These are phyloP conservation scores for Wickerhamiella dianesei DNA, from an alignment of 805 yeast species.

Conservation along the genomic window DNA sequence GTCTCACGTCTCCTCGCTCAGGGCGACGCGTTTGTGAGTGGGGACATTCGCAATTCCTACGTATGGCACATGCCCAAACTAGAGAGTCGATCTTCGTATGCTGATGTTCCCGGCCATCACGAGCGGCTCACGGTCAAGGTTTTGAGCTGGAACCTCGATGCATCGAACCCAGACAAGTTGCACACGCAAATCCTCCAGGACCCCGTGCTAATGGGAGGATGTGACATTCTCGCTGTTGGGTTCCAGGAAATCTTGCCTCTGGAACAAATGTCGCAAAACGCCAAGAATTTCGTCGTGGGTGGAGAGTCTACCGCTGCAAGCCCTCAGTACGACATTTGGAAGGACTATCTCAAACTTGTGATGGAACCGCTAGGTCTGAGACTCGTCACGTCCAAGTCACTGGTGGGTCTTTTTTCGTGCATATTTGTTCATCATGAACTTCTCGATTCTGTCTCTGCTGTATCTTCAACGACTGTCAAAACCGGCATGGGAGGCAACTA, in stretches of 20 bases:
- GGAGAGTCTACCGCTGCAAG: slow-evolving; percentile 29
- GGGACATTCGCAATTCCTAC: slow-evolving; percentile 11
- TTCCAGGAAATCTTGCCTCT: slow-evolving; percentile 83
- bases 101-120: slow-evolving; percentile 14
- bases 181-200: slow-evolving; percentile 16
- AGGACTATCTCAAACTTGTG: slow-evolving; percentile 18
- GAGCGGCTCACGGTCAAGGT: slow-evolving; percentile 20
- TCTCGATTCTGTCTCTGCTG: slow-evolving; percentile 38
- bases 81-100: slow-evolving; percentile 20
- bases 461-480: slow-evolving; percentile 65
- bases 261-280: slow-evolving; percentile 70
- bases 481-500: slow-evolving; percentile 93
- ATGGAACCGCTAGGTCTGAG: slow-evolving; percentile 30
- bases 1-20: slow-evolving; percentile 14
- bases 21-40: slow-evolving; percentile 8
- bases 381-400: slow-evolving; percentile 58
- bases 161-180: slow-evolving; percentile 25
- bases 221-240: slow-evolving; percentile 71
- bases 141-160: slow-evolving; percentile 32
- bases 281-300: slow-evolving; percentile 33
- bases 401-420: slow-evolving; percentile 72
- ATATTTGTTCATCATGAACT: slow-evolving; percentile 49
- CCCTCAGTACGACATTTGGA: slow-evolving; percentile 25
- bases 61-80: slow-evolving; percentile 9
- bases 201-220: slow-evolving; percentile 14